Evolutionary conservation across 2,329 filamentous ascomycete species (phyloP).

Genomic region (Fusarium hostae): DNA sequence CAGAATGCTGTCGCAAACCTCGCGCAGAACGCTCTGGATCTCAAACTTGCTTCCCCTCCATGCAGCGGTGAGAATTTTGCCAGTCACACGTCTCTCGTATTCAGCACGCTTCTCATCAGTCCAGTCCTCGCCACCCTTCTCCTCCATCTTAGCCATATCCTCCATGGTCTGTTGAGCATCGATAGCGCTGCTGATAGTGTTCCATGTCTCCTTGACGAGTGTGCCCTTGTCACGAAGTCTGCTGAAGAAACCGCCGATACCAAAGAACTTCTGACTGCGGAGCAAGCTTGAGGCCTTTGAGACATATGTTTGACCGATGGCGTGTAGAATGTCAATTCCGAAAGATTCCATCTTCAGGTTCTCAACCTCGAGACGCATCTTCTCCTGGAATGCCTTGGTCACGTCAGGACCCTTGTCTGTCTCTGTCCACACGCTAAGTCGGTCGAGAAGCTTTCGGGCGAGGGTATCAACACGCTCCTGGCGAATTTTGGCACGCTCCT

Average conservation of each 20-base stretch:
- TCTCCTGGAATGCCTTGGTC: conserved; percentile 89
- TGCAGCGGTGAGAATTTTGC: conserved; percentile 96
- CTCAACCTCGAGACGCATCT: conserved; percentile 94
- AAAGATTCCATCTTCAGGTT: conserved; percentile 99
- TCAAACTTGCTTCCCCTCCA: conserved; percentile 98
- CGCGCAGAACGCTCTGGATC: conserved; percentile 93
- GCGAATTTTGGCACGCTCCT: conserved; percentile 83
- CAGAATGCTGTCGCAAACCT: conserved; percentile 91
- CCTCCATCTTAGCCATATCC: conserved; percentile 96
- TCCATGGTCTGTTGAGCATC: conserved; percentile 99
- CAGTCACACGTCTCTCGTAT: conserved; percentile 94
- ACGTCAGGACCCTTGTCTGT: conserved; percentile 90
- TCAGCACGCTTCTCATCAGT: conserved; percentile 97
- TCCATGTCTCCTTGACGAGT: conserved; percentile 98
- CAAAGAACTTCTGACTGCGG: conserved; percentile 96
- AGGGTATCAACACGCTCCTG: conserved; percentile 91
- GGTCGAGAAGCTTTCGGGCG: conserved; percentile 85
- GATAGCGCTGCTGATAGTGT: conserved; percentile 94
- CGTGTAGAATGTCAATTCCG: conserved; percentile 93
- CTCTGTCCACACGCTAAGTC: conserved; percentile 95
- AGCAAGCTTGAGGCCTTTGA: conserved; percentile 88
- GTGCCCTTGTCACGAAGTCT: conserved; percentile 96
- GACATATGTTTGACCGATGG: conserved; percentile 90
- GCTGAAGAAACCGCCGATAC: conserved; percentile 94
- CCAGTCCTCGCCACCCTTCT: conserved; percentile 96